Percentiles rank a stretch among this genome's conserved stretches.
phyloP scores from a whole-genome alignment of 2,329 filamentous ascomycete genomes.

The Penicillium sp. region DNA sequence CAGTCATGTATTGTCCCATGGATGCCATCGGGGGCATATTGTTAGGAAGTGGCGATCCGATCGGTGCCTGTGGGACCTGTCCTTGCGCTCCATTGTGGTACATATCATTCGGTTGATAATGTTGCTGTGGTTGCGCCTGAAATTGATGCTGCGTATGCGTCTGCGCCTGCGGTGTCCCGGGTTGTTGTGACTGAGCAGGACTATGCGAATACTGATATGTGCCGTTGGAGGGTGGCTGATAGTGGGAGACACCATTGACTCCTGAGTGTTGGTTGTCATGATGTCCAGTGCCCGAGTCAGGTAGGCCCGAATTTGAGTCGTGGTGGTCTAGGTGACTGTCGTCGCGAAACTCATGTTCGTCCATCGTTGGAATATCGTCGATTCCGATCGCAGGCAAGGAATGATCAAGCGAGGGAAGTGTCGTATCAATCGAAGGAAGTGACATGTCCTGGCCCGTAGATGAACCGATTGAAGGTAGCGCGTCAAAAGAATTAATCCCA shows the following conservation, averaged over 20 bases:
- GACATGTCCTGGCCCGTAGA: conserved; percentile 21
- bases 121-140: conserved; percentile 30
- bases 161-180: conserved; percentile 34
- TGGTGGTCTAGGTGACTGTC: conserved; percentile 19
- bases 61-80: conserved; percentile 43
- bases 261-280: conserved; percentile 23
- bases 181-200: conserved; percentile 40
- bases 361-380: conserved; percentile 35
- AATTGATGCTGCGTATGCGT: conserved; percentile 30
- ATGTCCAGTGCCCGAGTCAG: conserved; percentile 19
- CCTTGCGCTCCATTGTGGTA: conserved; percentile 33
- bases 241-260: conserved; percentile 45
- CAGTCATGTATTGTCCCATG: conserved; percentile 58
- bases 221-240: conserved; percentile 50
- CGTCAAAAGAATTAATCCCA: conserved; percentile 26
- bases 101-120: conserved; percentile 35
- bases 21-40: conserved; percentile 52
- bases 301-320: conserved; percentile 16
- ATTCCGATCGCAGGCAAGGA: conserved; percentile 33
- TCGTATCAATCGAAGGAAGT: conserved; percentile 30
- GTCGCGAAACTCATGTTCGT: conserved; percentile 27
- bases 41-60: conserved; percentile 55
- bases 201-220: conserved; percentile 25
- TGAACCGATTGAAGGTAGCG: conserved; percentile 23
- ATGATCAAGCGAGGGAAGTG: conserved; percentile 28